Base-by-base conservation (phyloP, 2,329 filamentous ascomycete genomes). In the Monosporascus sp. region DNA sequence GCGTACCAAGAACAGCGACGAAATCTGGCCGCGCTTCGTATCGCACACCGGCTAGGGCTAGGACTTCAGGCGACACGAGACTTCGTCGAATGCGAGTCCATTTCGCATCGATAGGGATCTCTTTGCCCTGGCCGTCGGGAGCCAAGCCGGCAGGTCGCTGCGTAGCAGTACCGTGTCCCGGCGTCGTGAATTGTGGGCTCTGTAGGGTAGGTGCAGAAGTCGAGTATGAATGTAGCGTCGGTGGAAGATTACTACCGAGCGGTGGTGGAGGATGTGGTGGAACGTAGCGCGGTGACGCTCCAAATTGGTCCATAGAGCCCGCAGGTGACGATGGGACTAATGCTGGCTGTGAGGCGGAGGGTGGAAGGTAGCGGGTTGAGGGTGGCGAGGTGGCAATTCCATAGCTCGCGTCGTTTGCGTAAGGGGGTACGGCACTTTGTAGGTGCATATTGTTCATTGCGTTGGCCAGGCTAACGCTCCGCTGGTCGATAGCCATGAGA, bases 21-120 rank as follows among this genome's bases (percentile, higher is more conserved):
- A 81, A 85, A 1, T 79, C 75, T 0, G 81, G 81, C 1, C 80
- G 74, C 9, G 82, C 82, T 64, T 85, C 82, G 59, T 83, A 85
- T 9, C 82, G 76, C 22, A 82, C 73, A 14, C 79, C 75, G 4
- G 80, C 80, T 43, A 75, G 70, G 39, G 76, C 72, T 3, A 85
- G 70, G 0, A 83, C 79, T 57, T 83, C 80, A 5, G 78, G 76
- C n/a, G 80, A 83, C 8, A 85, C 74, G 0, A 83, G 70, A 1
- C 69, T 70, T 14, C 82, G 75, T 51, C 71, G 74, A 37, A 85
- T 81, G 52, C 74, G 77, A 4, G 82, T 85, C 82, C 82, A 85
- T 48, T 75, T 74, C 2, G 81, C 82, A 25, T 83, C 78, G 2
- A 75, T 61, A 0, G 76, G 76, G 2, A 87, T 86, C 14, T 79